Base-by-base conservation (phyloP, 2,329 filamentous ascomycete genomes). In the Penicillium corylophilum region DNA sequence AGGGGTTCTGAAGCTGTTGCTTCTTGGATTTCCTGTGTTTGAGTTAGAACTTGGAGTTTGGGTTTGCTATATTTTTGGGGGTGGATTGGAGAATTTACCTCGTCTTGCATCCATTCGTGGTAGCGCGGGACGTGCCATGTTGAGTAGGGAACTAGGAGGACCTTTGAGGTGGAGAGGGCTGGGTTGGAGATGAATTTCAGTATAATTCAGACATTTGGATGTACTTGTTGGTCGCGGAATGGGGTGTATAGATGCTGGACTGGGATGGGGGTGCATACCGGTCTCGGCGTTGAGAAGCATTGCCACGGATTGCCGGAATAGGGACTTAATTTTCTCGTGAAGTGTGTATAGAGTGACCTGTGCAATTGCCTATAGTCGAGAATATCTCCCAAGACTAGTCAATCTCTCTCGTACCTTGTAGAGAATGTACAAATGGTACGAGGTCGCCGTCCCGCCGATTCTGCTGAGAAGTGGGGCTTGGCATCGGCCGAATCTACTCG, bases 101-200 rank as follows among this genome's bases (percentile, higher is more conserved):
- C 80, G 64, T 94, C 86, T 76, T 92, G 82, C 92, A 97, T 96
- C 93, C 93, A 97, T 64, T 79, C 76, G 68, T 96, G 90, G 69
- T 96, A 96, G 33, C 80, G 85, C 15, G 80, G 79, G 22, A 97
- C 93, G 76, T 96, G 93, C 66, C 85, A 87, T 33, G 79, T 73
- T 56, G 87, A 86, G 72, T 96, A 96, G 0, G 92, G 92, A 9
- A 96, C 90, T 9, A 97, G 81, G 16, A 95, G 80, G 40, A 89
- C 77, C 44, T 77, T 77, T 4, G 80, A 72, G 1, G 87, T 87
- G 3, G 82, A 79, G 28, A 95, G 74, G 16, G 86, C 90, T 95
- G 15, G 18, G 23, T 35, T 4, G 2, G 2, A 10, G 12, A 36
- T 60, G 29, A 15, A 18, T 59, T 43, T 26, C 3, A 13, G 16